Conservation (phyloP, 2,329 filamentous ascomycete genomes). For the Paramyrothecium sp. region DNA sequence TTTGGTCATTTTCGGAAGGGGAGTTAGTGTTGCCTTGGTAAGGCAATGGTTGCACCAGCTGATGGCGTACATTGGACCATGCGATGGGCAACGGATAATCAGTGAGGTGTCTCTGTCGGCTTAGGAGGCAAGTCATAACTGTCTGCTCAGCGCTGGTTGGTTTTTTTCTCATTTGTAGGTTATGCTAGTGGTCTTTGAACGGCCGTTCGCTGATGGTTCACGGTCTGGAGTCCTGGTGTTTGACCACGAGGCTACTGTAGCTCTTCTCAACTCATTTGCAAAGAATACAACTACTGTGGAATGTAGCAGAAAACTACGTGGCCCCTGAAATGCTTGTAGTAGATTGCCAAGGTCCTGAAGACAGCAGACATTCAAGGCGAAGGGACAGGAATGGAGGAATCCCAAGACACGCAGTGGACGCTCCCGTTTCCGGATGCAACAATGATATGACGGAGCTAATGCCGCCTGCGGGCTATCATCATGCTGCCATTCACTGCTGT, state of each 20-base stretch:
- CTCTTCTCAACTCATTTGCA: not conserved
- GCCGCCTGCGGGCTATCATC: not conserved
- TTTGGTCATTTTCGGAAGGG: not conserved
- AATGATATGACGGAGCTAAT: not conserved
- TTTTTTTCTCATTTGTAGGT: not conserved
- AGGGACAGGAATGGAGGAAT: not conserved
- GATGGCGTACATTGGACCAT: not conserved
- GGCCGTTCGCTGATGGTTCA: not conserved
- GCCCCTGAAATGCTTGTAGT: too few relatives aligned
- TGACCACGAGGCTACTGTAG: not conserved
- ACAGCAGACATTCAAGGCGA: too few relatives aligned
- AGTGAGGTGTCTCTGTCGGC: not conserved
- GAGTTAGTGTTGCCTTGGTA: not conserved
- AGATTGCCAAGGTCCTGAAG: too few relatives aligned
- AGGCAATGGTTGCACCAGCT: not conserved
- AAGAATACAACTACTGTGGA: too few relatives aligned
- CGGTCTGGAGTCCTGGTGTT: not conserved
- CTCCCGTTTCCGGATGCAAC: not conserved
- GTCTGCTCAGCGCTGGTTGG: not conserved
- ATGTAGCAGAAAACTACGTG: too few relatives aligned
- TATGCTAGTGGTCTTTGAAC: not conserved
- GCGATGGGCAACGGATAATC: not conserved
- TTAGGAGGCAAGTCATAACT: not conserved
- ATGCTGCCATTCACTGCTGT: not conserved
- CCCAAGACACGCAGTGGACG: not conserved